phyloP scores from a whole-genome alignment of 2,329 filamentous ascomycete species.

The Cytospora piceicola region DNA sequence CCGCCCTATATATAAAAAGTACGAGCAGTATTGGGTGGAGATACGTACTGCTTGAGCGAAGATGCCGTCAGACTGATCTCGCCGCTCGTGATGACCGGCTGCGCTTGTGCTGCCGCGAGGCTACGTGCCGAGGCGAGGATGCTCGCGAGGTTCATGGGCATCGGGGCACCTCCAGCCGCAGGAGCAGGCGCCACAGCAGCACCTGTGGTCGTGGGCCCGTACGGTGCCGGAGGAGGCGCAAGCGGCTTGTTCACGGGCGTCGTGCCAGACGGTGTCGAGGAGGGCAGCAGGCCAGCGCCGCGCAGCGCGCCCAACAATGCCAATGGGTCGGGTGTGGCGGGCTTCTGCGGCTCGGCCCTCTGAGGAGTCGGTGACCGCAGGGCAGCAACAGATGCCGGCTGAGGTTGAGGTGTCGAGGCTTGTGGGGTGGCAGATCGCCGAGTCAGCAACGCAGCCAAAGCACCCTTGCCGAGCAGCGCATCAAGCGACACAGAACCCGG shows the following conservation, averaged over 20 bases:
- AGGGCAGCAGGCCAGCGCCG: conserved; percentile 67
- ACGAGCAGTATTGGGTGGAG: neutral
- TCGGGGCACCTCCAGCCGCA: conserved; percentile 6
- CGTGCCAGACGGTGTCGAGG: conserved; percentile 46
- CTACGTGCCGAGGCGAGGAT: conserved; percentile 34
- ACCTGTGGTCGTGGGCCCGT: conserved; percentile 35
- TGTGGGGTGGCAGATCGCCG: conserved; percentile 57
- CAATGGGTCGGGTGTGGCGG: conserved; percentile 51
- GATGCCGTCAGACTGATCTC: conserved; percentile 65
- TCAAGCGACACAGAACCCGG: conserved; percentile 55
- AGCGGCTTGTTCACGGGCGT: conserved; percentile 40
- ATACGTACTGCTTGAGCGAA: conserved; percentile 73
- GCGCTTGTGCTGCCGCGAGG: conserved; percentile 30
- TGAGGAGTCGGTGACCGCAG: conserved; percentile 56
- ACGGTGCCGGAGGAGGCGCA: conserved; percentile 39
- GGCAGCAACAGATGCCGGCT: conserved; percentile 39
- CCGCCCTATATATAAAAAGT: neutral
- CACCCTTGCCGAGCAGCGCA: conserved; percentile 61
- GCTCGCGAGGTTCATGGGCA: conserved; percentile 39
- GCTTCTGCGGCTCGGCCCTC: conserved; percentile 46
- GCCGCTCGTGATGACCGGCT: conserved; percentile 27
- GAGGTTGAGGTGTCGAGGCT: conserved; percentile 49
- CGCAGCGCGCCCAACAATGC: conserved; percentile 70
- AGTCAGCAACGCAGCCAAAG: conserved; percentile 62
- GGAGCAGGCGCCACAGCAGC: conserved; percentile 26